Evolutionary conservation across 768 basidiomycete species (phyloP).

Genomic region (Boletus eberwhitei): DNA sequence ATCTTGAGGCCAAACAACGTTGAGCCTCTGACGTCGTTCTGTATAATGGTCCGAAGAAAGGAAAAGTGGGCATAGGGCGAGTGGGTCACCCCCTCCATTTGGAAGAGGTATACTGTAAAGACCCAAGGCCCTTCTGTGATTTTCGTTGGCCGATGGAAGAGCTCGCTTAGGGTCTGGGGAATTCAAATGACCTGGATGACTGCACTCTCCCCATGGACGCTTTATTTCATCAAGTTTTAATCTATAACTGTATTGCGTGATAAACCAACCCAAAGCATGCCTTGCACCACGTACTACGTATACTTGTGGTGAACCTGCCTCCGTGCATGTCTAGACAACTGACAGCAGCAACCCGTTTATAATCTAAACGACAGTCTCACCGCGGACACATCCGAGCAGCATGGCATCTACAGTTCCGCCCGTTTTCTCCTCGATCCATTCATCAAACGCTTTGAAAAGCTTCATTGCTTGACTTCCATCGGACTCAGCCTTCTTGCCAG

Average conservation of each 20-base stretch:
- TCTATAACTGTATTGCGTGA: neutral
- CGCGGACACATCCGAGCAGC: conserved; percentile 69
- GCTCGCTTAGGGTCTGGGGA: no score
- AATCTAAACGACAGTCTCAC: conserved; percentile 43
- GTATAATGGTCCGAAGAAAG: no score
- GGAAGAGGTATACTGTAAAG: no score
- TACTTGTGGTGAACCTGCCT: neutral
- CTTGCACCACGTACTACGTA: neutral
- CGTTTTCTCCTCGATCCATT: conserved; percentile 65
- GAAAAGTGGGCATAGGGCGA: no score
- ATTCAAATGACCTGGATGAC: no score
- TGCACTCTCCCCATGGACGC: neutral
- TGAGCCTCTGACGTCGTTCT: no score
- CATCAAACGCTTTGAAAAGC: conserved; percentile 72
- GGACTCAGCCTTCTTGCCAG: conserved; percentile 53
- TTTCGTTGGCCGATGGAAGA: no score
- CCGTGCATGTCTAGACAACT: neutral
- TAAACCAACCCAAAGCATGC: neutral
- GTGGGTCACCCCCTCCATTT: no score
- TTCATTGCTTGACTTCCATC: conserved; percentile 59
- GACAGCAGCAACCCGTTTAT: neutral
- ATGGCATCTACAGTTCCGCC: conserved; percentile 64
- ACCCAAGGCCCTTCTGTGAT: no score
- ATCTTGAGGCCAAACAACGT: no score
- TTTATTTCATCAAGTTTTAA: neutral